Percentiles rank a stretch among this genome's conserved stretches.
Conservation (phyloP, 768 basidiomycete genomes). For the Inosperma sp. region DNA sequence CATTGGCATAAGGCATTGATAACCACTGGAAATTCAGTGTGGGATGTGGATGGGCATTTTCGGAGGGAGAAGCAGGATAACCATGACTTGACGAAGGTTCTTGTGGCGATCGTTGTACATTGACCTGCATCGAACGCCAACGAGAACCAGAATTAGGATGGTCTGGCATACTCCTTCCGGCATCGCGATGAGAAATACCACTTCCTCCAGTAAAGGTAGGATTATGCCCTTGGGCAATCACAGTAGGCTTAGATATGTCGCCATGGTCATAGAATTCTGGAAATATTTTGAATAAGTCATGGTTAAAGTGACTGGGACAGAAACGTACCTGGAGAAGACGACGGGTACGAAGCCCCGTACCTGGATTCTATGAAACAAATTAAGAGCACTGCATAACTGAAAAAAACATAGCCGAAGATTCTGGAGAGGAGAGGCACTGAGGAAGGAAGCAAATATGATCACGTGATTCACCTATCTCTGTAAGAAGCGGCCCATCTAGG, state of each 20-base stretch:
- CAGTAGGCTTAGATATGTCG: slow-evolving; percentile 13
- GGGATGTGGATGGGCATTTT: slow-evolving; percentile 19
- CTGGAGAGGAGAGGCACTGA: neutral
- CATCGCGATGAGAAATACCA: slow-evolving; percentile 25
- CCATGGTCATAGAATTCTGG: slow-evolving; percentile 28
- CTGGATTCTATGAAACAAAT: slow-evolving; percentile 24
- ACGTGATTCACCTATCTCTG: slow-evolving; percentile 4
- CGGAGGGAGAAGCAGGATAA: slow-evolving; percentile 14
- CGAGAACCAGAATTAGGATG: slow-evolving; percentile 21
- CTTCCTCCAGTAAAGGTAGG: slow-evolving; percentile 8
- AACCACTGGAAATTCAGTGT: slow-evolving; percentile 22
- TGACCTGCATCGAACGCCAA: slow-evolving; percentile 19
- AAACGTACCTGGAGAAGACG: slow-evolving; percentile 22
- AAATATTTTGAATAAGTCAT: slow-evolving; percentile 14
- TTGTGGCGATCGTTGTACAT: slow-evolving; percentile 17
- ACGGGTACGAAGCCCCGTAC: slow-evolving; percentile 7
- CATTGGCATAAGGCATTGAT: slow-evolving; percentile 24
- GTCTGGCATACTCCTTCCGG: slow-evolving; percentile 26
- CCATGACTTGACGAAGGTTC: slow-evolving; percentile 3
- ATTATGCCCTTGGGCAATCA: slow-evolving; percentile 15
- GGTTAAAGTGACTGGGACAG: slow-evolving; percentile 24
- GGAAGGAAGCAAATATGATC: neutral
- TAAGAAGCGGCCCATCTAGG: neutral
- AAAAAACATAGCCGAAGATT: slow-evolving; percentile 9
- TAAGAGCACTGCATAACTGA: slow-evolving; percentile 21